Base-by-base conservation (phyloP, 1,284 basidiomycete species). In the Fomitopsis pinicola region DNA sequence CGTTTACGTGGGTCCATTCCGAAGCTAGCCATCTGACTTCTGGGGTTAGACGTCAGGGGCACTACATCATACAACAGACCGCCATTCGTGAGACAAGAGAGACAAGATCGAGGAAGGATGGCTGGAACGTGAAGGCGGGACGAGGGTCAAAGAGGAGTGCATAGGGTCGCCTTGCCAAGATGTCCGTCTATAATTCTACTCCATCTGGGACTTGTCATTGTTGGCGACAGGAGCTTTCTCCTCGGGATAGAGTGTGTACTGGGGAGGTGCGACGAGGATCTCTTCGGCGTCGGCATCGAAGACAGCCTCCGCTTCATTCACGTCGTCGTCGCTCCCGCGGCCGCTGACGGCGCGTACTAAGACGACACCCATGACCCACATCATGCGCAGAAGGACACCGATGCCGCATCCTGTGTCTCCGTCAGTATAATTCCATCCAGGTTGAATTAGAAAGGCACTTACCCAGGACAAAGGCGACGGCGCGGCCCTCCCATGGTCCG, bases 381-480 rank as follows among this genome's bases (percentile, higher is more conserved):
- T 68, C 86, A 92, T 90, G 71, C 90, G 82, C 58, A 92, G 73
- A 40, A 92, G 80, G 55, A 91, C 89, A 60, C 90, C 90, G 55
- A 92, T 83, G 60, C 90, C 90, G 68, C 88, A 91, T 35, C 89
- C 88, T 91, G 60, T 50, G 52, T 26, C 14, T 45, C 33, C 10
- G 26, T 30, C 56, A 36, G 40, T 42, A 30, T 28, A 14, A 14
- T 19, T n/a, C n/a, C 48, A 17, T 58, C 48, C 17, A 19, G 48
- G 30, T 50, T 12, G 30, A 61, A 59, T 40, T 30, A 19, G 28
- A 30, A 62, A 40, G 30, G 42, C 57, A 73, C 84, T 66, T 64
- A 90, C 90, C 90, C 19, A 92, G 80, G 61, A 92, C 89, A 63
- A 92, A 92, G 5, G 90, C 87, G 17, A 92, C 85, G 14, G 85